Percentiles rank a stretch among this genome's conserved stretches.
phyloP scores from a whole-genome alignment of 176 grass and related monocot genomes.

The Triticum monococcum region DNA sequence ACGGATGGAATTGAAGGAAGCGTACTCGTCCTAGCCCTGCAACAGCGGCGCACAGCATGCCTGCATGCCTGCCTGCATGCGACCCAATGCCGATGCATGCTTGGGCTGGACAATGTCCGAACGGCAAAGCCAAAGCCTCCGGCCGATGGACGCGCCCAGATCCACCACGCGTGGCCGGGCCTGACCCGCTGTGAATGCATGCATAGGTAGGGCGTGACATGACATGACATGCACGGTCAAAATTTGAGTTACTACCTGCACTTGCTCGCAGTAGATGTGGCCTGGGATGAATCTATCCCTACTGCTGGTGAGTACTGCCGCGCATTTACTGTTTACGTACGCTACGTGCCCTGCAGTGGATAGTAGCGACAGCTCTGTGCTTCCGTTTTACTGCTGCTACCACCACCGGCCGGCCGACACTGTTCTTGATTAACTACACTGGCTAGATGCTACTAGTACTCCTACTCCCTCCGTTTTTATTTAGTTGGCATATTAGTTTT shows the following conservation, averaged over 20 bases:
- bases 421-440: neutral
- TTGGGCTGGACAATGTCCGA: neutral
- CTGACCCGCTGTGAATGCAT: neutral
- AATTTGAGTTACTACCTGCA: neutral
- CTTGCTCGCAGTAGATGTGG: neutral
- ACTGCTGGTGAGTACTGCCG: neutral
- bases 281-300: neutral
- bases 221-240: neutral
- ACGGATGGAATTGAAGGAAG: neutral
- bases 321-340: neutral
- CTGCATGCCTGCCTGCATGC: neutral
- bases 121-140: neutral
- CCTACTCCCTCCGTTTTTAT: no score
- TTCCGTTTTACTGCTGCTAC: neutral
- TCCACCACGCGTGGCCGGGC: neutral
- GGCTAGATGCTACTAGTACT: neutral
- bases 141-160: neutral
- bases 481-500: no score
- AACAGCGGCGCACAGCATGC: neutral
- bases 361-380: neutral
- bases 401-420: neutral
- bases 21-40: neutral
- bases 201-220: neutral
- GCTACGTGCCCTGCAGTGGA: no score
- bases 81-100: neutral